Conservation (phyloP, 1,284 basidiomycete genomes). For the Naganishia sp. region DNA sequence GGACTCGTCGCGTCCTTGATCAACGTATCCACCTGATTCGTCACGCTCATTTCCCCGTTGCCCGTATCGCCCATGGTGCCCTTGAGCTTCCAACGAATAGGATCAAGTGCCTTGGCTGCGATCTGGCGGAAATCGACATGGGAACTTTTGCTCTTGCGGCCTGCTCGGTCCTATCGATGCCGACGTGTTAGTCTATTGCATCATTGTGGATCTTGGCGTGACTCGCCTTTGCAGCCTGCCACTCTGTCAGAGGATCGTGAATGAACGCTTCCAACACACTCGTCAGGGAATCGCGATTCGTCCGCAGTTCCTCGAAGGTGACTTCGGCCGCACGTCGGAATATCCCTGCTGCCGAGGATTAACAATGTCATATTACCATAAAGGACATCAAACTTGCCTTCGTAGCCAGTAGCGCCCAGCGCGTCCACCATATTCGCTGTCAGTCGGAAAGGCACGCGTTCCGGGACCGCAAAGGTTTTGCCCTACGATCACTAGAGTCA, state of each 20-base stretch:
- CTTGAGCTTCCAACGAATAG: conserved; percentile 83
- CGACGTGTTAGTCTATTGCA: too few relatives aligned
- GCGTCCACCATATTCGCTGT: conserved; percentile 95
- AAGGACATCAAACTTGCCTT: conserved; percentile 61
- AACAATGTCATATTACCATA: background rate
- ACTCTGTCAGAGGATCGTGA: conserved; percentile 96
- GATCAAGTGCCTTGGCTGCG: conserved; percentile 72
- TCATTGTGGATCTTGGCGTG: background rate
- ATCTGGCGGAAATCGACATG: conserved; percentile 58
- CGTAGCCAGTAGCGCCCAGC: conserved; percentile 88
- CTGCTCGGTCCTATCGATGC: conserved; percentile 11
- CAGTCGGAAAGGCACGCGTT: conserved; percentile 91
- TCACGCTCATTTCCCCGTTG: conserved; percentile 64
- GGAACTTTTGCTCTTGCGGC: conserved; percentile 36
- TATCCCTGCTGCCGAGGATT: conserved; percentile 62
- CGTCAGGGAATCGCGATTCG: conserved; percentile 93
- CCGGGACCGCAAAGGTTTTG: conserved; percentile 83
- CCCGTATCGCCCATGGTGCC: conserved; percentile 56
- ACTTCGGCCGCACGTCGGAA: conserved; percentile 93
- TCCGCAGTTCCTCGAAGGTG: conserved; percentile 80
- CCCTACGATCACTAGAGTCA: conserved; percentile 59
- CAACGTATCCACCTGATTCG: conserved; percentile 82
- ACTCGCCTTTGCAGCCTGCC: conserved; percentile 63
- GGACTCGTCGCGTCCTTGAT: conserved; percentile 81
- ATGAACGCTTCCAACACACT: conserved; percentile 96